A percentile compares a stretch with the other conserved stretches of the same genome.
Evolutionary conservation across 2,329 filamentous ascomycete genomes (phyloP).

Genomic region (Myriosclerotinia duriaeana): DNA sequence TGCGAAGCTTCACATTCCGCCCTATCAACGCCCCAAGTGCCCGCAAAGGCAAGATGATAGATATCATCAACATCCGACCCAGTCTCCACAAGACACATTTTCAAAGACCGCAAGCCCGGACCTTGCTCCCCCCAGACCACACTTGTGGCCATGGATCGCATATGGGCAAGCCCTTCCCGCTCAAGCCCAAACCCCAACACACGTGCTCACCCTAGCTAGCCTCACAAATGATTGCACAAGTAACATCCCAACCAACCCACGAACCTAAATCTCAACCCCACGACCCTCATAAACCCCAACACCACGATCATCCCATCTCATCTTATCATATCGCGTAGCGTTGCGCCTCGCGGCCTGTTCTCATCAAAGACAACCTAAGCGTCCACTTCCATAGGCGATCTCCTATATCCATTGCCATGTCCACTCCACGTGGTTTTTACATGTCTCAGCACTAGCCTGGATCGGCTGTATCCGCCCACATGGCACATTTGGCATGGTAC

Average conservation of each 20-base stretch:
- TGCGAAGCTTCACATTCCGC: too few relatives aligned
- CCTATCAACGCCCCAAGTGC: too few relatives aligned
- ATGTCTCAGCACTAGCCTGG: conserved; percentile 1
- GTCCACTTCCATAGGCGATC: neutral
- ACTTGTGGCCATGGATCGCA: neutral
- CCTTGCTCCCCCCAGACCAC: neutral
- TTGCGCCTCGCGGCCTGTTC: neutral
- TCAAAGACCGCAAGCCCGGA: too few relatives aligned
- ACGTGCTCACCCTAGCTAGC: neutral
- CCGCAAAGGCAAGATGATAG: too few relatives aligned
- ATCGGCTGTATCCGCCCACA: neutral
- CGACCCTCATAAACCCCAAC: neutral
- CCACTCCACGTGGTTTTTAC: neutral
- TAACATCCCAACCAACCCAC: neutral
- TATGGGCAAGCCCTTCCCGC: neutral
- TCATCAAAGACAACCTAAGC: neutral
- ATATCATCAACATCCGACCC: neutral
- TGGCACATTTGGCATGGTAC: neutral
- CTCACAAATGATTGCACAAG: neutral
- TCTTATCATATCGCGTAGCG: neutral
- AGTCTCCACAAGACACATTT: neutral
- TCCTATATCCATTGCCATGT: neutral
- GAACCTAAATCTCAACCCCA: neutral
- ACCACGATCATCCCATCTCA: neutral
- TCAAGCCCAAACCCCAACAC: neutral